phyloP scores from a whole-genome alignment of 1,284 basidiomycete genomes.

The Rhizopogon parksii region DNA sequence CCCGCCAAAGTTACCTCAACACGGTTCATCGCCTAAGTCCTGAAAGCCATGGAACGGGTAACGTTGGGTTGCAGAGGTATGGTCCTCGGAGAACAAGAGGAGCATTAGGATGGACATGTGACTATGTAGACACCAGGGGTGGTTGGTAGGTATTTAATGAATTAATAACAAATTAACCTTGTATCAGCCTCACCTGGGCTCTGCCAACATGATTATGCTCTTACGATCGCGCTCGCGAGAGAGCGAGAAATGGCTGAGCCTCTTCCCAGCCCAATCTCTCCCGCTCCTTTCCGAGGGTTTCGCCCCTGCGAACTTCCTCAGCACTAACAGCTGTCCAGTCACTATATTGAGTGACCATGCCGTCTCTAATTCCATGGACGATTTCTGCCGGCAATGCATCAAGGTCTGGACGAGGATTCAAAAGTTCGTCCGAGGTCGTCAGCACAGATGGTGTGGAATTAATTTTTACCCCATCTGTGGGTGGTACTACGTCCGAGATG shows the following conservation, averaged over 20 bases:
- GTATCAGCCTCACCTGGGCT: neutral
- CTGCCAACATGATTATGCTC: neutral
- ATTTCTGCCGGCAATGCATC: conserved; percentile 49
- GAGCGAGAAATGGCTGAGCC: conserved; percentile 35
- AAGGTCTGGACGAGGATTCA: conserved; percentile 27
- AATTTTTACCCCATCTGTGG: conserved; percentile 15
- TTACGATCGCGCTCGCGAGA: neutral
- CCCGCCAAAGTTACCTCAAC: conserved; percentile 16
- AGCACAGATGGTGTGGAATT: conserved; percentile 9
- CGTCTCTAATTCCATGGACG: conserved; percentile 41
- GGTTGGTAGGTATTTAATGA: neutral
- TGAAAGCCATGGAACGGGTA: neutral
- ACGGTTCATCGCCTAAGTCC: conserved; percentile 27
- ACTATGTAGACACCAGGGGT: neutral
- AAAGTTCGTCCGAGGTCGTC: conserved; percentile 20
- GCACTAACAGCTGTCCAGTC: conserved; percentile 67
- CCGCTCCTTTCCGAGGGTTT: conserved; percentile 59
- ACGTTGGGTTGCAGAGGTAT: neutral
- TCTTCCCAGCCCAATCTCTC: conserved; percentile 73
- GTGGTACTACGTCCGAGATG: conserved; percentile 43
- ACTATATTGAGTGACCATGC: conserved; percentile 49
- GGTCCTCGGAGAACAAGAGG: neutral
- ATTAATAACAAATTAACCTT: neutral
- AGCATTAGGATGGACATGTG: neutral
- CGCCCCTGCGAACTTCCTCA: conserved; percentile 60